Evolutionary conservation across 2,329 filamentous ascomycete species (phyloP).

Genomic region (Pyrenochaeta sp.): DNA sequence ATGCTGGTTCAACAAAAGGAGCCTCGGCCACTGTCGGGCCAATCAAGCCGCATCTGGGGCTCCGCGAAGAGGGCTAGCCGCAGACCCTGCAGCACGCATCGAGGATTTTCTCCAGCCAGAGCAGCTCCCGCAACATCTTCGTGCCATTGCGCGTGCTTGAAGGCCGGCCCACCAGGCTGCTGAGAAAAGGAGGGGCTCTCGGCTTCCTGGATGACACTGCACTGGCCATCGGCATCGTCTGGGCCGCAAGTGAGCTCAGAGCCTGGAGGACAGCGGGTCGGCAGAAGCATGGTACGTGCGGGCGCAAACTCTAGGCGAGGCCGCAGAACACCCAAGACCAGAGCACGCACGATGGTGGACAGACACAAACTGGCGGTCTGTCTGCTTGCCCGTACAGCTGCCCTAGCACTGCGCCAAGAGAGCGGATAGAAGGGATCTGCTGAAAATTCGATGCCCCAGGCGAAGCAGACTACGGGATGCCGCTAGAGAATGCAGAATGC

Average conservation of each 20-base stretch:
- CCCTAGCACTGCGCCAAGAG: conserved; percentile 29
- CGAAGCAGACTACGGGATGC: conserved; percentile 16
- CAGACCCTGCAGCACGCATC: conserved; percentile 22
- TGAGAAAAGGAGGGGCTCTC: neutral
- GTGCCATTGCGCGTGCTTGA: conserved; percentile 15
- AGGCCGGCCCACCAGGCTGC: neutral
- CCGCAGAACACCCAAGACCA: conserved; percentile 12
- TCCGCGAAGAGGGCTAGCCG: conserved; percentile 5
- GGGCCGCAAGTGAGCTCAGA: conserved; percentile 1
- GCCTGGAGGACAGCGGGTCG: conserved; percentile 14
- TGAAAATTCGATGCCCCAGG: conserved; percentile 26
- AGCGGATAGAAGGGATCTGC: conserved; percentile 26
- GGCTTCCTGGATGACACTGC: neutral
- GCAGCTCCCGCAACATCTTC: conserved; percentile 5
- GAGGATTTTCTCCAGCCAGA: conserved; percentile 21
- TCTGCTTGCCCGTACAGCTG: conserved; percentile 15
- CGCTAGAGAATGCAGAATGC: conserved; percentile 12
- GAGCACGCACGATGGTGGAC: conserved; percentile 27
- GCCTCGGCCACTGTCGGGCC: conserved; percentile 11
- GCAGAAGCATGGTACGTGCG: conserved; percentile 12
- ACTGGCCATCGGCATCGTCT: neutral
- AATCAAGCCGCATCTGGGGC: conserved; percentile 16
- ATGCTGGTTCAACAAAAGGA: conserved; percentile 8
- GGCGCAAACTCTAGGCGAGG: conserved; percentile 20
- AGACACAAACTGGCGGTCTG: conserved; percentile 43